Evolutionary conservation across 2,329 filamentous ascomycete species (phyloP).

Genomic region (Aphanoascus verrucosus): DNA sequence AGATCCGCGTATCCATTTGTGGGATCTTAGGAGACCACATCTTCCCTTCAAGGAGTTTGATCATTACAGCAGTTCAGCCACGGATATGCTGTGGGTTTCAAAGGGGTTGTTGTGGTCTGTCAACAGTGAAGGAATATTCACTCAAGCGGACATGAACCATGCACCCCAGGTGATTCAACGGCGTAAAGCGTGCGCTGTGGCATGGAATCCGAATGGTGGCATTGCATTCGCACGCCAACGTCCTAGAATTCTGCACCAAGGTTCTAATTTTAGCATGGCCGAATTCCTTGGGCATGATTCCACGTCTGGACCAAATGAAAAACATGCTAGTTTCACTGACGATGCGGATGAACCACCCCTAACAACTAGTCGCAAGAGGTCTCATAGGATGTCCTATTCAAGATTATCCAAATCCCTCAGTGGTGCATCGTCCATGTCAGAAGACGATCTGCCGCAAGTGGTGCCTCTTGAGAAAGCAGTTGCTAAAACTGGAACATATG

Average conservation of each 20-base stretch:
- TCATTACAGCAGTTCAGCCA: constrained; percentile 44
- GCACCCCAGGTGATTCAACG: constrained; percentile 49
- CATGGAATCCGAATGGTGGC: constrained; percentile 48
- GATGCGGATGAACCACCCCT: constrained; percentile 48
- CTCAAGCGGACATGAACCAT: constrained; percentile 53
- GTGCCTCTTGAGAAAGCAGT: constrained; percentile 44
- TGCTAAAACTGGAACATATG: constrained; percentile 31
- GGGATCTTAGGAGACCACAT: constrained; percentile 53
- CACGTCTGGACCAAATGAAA: constrained; percentile 29
- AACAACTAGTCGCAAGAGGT: constrained; percentile 38
- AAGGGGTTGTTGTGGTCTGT: constrained; percentile 56
- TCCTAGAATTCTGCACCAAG: constrained; percentile 33
- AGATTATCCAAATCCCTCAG: constrained; percentile 44
- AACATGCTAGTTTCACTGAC: constrained; percentile 44
- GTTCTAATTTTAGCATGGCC: constrained; percentile 26
- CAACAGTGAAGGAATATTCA: constrained; percentile 50
- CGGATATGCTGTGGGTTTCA: constrained; percentile 54
- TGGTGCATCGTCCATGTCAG: constrained; percentile 43
- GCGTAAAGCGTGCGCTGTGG: constrained; percentile 46
- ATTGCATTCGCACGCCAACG: constrained; percentile 47
- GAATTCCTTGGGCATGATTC: constrained; percentile 33
- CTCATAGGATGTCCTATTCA: constrained; percentile 37
- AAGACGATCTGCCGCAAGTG: constrained; percentile 36
- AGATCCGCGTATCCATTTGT: constrained; percentile 51
- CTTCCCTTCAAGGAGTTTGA: constrained; percentile 53